Evolutionary conservation across 345 rosid genomes (phyloP), one percentile per base, ranked within the genome.

Genomic region (Camelina laxa): DNA sequence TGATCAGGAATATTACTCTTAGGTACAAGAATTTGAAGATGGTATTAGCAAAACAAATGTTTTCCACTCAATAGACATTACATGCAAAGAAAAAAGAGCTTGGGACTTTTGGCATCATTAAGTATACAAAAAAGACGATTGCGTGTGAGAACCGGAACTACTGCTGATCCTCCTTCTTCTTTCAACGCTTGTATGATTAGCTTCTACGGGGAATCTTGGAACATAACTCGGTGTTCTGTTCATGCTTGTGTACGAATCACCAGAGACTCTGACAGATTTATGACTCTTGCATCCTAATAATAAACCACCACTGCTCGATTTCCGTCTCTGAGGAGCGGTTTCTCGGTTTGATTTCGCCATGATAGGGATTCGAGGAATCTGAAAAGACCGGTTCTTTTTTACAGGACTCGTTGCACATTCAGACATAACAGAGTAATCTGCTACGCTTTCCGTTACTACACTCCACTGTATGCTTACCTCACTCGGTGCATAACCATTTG

Each of bases 401-500:
- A 65, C 36, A 78, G 82, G 79, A 75, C 81, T 67, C 21, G 77
- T 65, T 72, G 87, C 93, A 36, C 72, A 82, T 63, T 93, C 97
- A 4, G 96, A 88, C 73, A 83, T 71, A 11, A 71, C 83, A 10
- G 96, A 87, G 80, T 72, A 80, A 67, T 91, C 98, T 0, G 90
- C 96, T 1, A 87, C 93, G 48, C 97, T 89, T 30, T 88, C 94
- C 0, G 98, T 93, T 64, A 88, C 89, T 3, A 91, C 96, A 36
- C 98, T 93, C 98, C 97, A 91, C 19, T 86, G 88, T 51, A 93
- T 85, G 80, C 97, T 91, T 33, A 84, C 96, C 74, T 93, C 98
- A 14, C 98, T 93, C 5, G 98, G 96, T 7, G 96, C 88, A 59
- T 89, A 91, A 67, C 86, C 65, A 53, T 84, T 74, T 19, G 91